Conservation (phyloP, 352 stramenopile genomes). For the Poterioochromonas sp. region DNA sequence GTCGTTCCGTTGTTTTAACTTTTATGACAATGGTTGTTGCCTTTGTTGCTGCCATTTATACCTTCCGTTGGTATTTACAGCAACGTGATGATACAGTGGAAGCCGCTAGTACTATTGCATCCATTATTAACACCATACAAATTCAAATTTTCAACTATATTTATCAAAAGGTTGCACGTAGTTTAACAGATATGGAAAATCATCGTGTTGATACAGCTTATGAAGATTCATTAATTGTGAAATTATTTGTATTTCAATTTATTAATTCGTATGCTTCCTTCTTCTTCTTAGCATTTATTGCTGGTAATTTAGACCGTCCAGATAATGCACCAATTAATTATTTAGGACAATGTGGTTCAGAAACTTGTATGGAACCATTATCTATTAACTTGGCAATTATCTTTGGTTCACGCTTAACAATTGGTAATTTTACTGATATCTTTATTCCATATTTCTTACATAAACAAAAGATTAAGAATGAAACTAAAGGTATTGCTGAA, state of each 20-base stretch:
- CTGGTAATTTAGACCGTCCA: slow-evolving; percentile 60
- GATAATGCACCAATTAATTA: not conserved
- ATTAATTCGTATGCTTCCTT: slow-evolving; percentile 78
- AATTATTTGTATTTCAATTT: slow-evolving; percentile 77
- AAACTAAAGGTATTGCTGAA: not conserved
- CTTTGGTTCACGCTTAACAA: slow-evolving; percentile 32
- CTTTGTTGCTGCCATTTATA: slow-evolving; percentile 1
- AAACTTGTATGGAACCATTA: slow-evolving; percentile 40
- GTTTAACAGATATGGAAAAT: slow-evolving; percentile 67
- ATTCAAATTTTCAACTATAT: slow-evolving; percentile 69
- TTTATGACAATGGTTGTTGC: slow-evolving; percentile 12
- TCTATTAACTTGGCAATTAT: slow-evolving; percentile 29
- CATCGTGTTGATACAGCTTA: slow-evolving; percentile 70
- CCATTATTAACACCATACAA: slow-evolving; percentile 59
- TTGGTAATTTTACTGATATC: slow-evolving; percentile 37
- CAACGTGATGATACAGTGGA: too few species aligned
- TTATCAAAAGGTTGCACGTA: slow-evolving; percentile 59
- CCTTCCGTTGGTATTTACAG: not conserved
- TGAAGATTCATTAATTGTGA: slow-evolving; percentile 69
- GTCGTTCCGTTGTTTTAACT: not conserved
- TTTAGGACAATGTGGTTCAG: slow-evolving; percentile 37
- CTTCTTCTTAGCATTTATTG: slow-evolving; percentile 76
- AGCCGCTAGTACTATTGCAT: slow-evolving; percentile 9
- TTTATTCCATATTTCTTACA: slow-evolving; percentile 12
- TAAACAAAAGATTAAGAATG: not conserved